Percentiles rank a stretch among this genome's conserved stretches.
Evolutionary conservation across 2,329 filamentous ascomycete species (phyloP).

Genomic region (Cladosporium phlei): DNA sequence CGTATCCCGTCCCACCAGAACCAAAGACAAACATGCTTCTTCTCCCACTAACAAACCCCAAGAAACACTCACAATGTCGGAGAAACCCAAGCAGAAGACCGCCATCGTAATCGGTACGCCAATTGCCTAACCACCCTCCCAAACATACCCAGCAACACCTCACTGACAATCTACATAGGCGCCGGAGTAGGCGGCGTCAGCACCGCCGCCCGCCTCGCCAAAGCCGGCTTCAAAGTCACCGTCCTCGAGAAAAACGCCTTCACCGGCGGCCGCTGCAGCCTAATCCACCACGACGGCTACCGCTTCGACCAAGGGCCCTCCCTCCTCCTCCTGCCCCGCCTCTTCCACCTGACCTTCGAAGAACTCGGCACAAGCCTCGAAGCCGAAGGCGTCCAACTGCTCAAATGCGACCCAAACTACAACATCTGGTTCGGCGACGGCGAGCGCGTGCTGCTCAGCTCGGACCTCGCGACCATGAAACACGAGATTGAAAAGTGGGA

Average conservation of each 20-base stretch:
- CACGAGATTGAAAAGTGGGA: conserved; percentile 67
- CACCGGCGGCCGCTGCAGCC: conserved; percentile 65
- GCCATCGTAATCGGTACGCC: conserved; percentile 51
- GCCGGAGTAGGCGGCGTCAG: conserved; percentile 57
- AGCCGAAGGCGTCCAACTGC: conserved; percentile 60
- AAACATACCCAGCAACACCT: not conserved
- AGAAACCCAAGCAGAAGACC: conserved; percentile 34
- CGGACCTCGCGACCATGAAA: conserved; percentile 68
- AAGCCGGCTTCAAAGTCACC: conserved; percentile 66
- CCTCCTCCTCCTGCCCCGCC: conserved; percentile 63
- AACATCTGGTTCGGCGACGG: conserved; percentile 68
- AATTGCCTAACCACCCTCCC: conserved; percentile 23
- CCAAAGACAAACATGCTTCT: not conserved
- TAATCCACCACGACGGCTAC: conserved; percentile 58
- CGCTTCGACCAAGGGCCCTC: conserved; percentile 75
- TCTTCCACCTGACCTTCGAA: conserved; percentile 65
- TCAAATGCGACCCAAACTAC: conserved; percentile 74
- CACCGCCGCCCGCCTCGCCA: conserved; percentile 64
- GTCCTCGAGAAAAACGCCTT: conserved; percentile 74
- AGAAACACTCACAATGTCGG: conserved; percentile 24
- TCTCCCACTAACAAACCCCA: not conserved
- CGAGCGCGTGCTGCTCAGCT: conserved; percentile 58
- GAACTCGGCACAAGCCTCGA: conserved; percentile 64
- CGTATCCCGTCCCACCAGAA: not conserved
- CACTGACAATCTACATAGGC: conserved; percentile 1